These are phyloP conservation scores for Adansonia rubrostipa DNA, from an alignment of 441 rosid species.

Conservation along the genomic window DNA sequence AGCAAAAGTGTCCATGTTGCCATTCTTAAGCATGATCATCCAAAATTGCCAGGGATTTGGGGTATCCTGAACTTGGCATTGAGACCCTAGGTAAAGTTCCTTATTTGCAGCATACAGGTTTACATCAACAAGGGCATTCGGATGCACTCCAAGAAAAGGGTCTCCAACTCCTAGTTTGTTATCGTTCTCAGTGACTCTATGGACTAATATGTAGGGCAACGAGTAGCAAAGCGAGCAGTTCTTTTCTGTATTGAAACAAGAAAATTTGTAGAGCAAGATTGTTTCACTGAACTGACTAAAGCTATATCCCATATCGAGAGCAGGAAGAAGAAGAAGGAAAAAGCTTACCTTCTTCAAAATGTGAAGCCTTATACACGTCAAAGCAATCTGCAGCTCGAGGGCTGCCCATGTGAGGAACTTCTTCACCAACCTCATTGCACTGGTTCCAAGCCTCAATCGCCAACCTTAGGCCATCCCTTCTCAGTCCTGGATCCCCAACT, in stretches of 20 bases:
- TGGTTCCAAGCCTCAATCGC: constrained; percentile 77
- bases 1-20: constrained; percentile 68
- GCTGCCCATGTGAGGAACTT: constrained; percentile 64
- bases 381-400: constrained; percentile 83
- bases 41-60: constrained; percentile 90
- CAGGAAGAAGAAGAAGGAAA: not conserved
- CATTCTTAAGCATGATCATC: constrained; percentile 93
- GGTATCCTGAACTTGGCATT: constrained; percentile 67
- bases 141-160: constrained; percentile 53
- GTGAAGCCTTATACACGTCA: constrained; percentile 49
- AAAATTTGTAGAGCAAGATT: too few species aligned
- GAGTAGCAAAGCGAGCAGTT: constrained; percentile 50
- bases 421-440: constrained; percentile 73
- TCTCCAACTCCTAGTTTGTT: constrained; percentile 72
- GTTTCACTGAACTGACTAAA: not conserved
- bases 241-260: constrained; percentile 30
- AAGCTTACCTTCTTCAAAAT: constrained; percentile 34
- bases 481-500: constrained; percentile 69
- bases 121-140: constrained; percentile 36
- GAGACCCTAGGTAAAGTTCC: constrained; percentile 70
- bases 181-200: constrained; percentile 69
- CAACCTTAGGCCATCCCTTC: constrained; percentile 57
- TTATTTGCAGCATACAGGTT: constrained; percentile 69
- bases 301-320: not conserved
- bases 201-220: constrained; percentile 51